These are phyloP conservation scores for Sclerotinia trifoliorum DNA, from an alignment of 2,329 filamentous ascomycete genomes.

Conservation along the genomic window DNA sequence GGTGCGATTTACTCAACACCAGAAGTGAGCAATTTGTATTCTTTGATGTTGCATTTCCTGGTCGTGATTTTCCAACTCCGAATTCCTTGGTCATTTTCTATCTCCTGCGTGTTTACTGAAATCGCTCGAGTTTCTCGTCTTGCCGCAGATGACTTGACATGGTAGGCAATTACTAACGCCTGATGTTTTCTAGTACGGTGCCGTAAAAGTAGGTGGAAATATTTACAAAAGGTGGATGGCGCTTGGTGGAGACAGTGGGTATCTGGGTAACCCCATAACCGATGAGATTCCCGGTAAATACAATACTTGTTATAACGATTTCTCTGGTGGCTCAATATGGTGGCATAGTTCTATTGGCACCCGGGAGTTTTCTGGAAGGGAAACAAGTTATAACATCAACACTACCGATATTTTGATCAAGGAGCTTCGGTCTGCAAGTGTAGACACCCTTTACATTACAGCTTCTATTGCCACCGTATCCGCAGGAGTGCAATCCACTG, in stretches of 20 bases:
- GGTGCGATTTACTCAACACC: conserved; percentile 5
- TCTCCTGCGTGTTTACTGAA: neutral
- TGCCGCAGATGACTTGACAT: neutral
- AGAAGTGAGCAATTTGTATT: conserved; percentile 8
- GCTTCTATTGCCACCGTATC: conserved; percentile 1
- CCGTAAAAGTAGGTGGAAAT: neutral
- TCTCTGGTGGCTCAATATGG: conserved; percentile 15
- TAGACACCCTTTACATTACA: conserved; percentile 14
- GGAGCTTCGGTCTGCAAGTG: neutral
- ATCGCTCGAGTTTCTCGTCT: too few relatives aligned
- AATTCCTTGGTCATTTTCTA: neutral
- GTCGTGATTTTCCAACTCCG: neutral
- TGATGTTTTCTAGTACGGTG: neutral
- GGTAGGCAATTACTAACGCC: neutral
- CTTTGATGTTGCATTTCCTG: neutral
- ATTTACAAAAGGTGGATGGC: conserved; percentile 13
- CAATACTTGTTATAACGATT: conserved; percentile 8
- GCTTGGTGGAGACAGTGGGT: conserved; percentile 5
- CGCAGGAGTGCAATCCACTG: neutral
- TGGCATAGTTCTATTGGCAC: conserved; percentile 9
- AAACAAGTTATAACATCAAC: conserved; percentile 4
- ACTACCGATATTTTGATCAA: conserved; percentile 1
- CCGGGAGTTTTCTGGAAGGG: conserved; percentile 5
- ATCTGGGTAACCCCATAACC: conserved; percentile 1
- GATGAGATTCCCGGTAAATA: neutral